These are phyloP conservation scores for Uronychia setigera DNA, from an alignment of 73 alveolate species.

Conservation along the genomic window DNA sequence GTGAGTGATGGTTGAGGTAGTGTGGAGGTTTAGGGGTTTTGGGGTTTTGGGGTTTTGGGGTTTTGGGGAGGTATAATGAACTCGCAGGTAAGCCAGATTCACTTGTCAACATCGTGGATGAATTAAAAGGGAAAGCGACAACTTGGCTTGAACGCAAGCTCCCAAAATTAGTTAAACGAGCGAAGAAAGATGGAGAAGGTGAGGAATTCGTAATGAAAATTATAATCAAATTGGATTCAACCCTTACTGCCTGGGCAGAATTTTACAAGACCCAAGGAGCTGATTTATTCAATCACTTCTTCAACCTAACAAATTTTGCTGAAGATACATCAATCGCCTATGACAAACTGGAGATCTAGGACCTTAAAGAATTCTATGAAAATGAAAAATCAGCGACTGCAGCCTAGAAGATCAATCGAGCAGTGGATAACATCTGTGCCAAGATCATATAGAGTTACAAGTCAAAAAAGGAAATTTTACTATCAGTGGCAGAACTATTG, in stretches of 20 bases:
- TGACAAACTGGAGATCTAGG: neutral
- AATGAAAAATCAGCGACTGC: neutral
- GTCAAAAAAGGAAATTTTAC: conserved; percentile 18
- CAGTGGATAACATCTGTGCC: neutral
- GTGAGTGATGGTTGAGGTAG: conserved; percentile 4
- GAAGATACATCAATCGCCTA: neutral
- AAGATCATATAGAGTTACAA: neutral
- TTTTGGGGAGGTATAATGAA: neutral
- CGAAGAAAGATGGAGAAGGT: too few species aligned
- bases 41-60: too few species aligned
- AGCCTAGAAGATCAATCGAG: neutral
- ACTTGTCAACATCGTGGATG: neutral
- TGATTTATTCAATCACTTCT: neutral
- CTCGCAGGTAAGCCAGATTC: neutral
- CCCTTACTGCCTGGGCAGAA: neutral
- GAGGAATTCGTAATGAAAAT: neutral
- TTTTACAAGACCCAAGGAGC: neutral
- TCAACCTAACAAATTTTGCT: neutral
- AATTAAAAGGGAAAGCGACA: neutral
- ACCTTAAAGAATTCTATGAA: neutral
- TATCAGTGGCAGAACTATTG: conserved; percentile 31
- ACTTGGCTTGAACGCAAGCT: neutral
- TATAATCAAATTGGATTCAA: neutral
- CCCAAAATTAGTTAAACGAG: neutral
- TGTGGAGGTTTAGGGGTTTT: neutral